phyloP scores from a whole-genome alignment of 2,329 filamentous ascomycete species.

The Botrytis sinoallii region DNA sequence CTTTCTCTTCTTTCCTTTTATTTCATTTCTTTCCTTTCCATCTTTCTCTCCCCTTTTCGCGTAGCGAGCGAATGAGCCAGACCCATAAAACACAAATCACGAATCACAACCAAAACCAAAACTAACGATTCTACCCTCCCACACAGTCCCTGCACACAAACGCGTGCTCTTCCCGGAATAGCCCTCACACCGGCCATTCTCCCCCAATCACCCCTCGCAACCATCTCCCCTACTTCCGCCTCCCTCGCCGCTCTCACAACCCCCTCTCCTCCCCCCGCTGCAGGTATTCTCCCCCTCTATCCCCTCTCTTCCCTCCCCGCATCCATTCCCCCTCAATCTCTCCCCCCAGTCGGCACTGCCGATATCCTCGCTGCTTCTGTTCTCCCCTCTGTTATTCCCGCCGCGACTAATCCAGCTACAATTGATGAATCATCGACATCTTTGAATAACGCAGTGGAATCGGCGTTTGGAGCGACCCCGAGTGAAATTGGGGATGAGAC shows the following conservation, averaged over 20 bases:
- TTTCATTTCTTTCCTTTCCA: background rate
- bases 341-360: background rate
- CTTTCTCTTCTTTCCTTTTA: background rate
- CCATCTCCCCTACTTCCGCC: background rate
- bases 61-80: background rate
- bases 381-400: background rate
- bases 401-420: background rate
- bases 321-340: background rate
- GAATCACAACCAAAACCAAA: background rate
- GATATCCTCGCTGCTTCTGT: background rate
- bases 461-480: background rate
- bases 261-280: background rate
- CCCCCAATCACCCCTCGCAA: background rate
- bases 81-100: background rate
- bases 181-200: background rate
- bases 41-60: no score
- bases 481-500: background rate
- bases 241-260: background rate
- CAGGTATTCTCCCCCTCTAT: background rate
- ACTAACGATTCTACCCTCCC: background rate
- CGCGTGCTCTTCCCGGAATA: background rate
- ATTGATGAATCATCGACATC: background rate
- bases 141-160: slow-evolving; percentile 1
- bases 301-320: background rate
- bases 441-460: background rate